Base-by-base conservation (phyloP, 768 basidiomycete species). In the Cystobasidium tubakii region DNA sequence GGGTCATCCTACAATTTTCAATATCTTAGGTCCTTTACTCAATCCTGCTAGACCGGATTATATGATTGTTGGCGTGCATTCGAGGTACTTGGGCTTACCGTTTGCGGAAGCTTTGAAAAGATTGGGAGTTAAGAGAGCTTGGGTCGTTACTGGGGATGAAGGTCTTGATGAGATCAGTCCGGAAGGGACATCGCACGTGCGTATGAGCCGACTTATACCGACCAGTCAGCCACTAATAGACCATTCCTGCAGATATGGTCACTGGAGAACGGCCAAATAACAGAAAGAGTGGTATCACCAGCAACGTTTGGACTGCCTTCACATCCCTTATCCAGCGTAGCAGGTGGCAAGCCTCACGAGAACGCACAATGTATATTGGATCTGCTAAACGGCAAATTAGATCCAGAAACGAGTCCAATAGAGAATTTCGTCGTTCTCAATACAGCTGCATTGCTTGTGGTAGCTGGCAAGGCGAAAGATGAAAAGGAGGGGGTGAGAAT, bases 1-100 rank as follows among this genome's bases (percentile, higher is more conserved):
- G 66, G 92, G 92, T 53, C 97, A 94, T 84, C 89, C 94, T 55
- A 97, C 95, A 9, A 88, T 99, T 83, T 97, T 97, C 86, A 99
- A 99, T 82, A 83, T 94, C 73, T 85, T 97, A 36, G 96, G 95
- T 0, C 95, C 95, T 0, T 85, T 98, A 44, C 89, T 95, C 82
- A 99, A 96, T 82, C 96, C 95, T 1, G 89, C 91, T 0, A 83
- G 84, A 13, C 95, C 95, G 1, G 85, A 84, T 3, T 89, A 92
- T 1, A 94, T 98, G 90, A 86, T 98, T 3, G 84, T 98, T 43
- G 95, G 95, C 50, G 89, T 99, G 36, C 89, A 92, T 10, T 88
- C 88, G 74, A 87, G 83, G 57, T 87, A 88, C 78, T 86, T 99
- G 25, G 95, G 94, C 0, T 81, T 83, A 7, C 87, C 90, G 0